Base-by-base conservation (phyloP, 2,329 filamentous ascomycete species). In the Sporothrix pseudoabietina region DNA sequence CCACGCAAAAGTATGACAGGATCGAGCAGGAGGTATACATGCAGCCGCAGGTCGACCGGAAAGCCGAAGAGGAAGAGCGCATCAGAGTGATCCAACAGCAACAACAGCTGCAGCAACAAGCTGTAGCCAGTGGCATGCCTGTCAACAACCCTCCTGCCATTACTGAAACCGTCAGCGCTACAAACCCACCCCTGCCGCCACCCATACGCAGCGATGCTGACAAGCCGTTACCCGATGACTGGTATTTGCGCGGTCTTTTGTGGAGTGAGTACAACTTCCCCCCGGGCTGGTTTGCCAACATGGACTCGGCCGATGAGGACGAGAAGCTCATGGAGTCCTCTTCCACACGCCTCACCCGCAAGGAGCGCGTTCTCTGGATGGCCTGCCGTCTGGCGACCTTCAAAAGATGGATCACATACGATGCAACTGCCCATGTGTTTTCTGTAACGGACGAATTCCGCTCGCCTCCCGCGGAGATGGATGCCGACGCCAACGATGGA, bases 171-270 rank as follows among this genome's bases (percentile, higher is more conserved):
- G 8, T 19, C 39, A 26, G 19, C 32, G 16, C 6, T 22, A 16
- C 30, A 32, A 16, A 52, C 35, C 41, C 44, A 3, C 68, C 47
- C 4, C 10, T 32, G 0, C 70, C 44, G 1, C 57, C 63, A 0
- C 55, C 55, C 2, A 35, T n/a, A 16, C 69, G 61, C 16, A 47
- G 82, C 54, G 80, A 83, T 41, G 80, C 81, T 1, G 84, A 83
- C 1, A 82, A 85, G 0, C 90, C 91, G 0, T 79, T 94, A 0
- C 90, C 90, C 0, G 92, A 94, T 68, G 92, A 94, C 74, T 92
- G 88, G 76, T 84, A 87, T 0, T 85, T 93, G 72, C 84, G 90
- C 0, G 91, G 91, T 0, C 81, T 92, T 1, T 79, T 89, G 1
- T 92, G 89, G 83, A 83, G 85, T 0, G 84, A 88, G 1, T 82